Percentiles rank a stretch among this genome's conserved stretches.
These are phyloP conservation scores for Gnetum montanum DNA, from an alignment of 75 land plant genomes.

Conservation along the genomic window DNA sequence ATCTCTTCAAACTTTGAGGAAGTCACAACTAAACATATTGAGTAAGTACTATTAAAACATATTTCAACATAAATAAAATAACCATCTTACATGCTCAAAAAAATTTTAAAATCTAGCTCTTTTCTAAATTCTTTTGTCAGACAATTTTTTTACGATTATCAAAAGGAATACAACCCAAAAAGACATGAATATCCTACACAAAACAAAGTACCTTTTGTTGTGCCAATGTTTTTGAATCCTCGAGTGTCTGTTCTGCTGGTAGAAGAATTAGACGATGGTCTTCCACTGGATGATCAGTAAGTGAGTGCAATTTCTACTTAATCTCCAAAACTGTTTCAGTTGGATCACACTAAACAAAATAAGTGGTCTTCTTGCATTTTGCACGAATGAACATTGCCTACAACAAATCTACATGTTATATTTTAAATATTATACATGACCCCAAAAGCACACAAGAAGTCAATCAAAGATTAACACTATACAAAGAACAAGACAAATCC, in stretches of 20 bases:
- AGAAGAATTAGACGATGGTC: constrained; percentile 65
- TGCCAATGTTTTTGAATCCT: constrained; percentile 84
- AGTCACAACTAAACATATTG: too few relatives aligned
- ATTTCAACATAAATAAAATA: too few relatives aligned
- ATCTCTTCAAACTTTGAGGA: too few relatives aligned
- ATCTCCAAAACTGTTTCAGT: constrained; percentile 74
- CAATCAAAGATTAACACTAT: too few relatives aligned
- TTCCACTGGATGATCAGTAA: constrained; percentile 59
- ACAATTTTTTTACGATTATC: not conserved
- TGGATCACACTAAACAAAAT: constrained; percentile 88
- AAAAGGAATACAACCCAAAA: not conserved
- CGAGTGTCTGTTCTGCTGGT: constrained; percentile 40
- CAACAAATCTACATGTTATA: too few relatives aligned
- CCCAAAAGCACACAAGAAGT: too few relatives aligned
- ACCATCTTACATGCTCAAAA: too few relatives aligned
- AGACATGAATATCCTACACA: not conserved
- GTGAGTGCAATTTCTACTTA: constrained; percentile 72
- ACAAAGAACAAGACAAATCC: too few relatives aligned
- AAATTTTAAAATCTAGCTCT: not conserved
- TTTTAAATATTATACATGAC: too few relatives aligned
- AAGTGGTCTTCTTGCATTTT: constrained; percentile 91
- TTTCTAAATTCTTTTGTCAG: not conserved
- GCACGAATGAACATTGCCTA: constrained; percentile 98
- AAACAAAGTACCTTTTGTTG: constrained; percentile 66
- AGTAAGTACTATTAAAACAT: too few relatives aligned